phyloP scores from a whole-genome alignment of 2,329 filamentous ascomycete species.

The Botrytis byssoidea region DNA sequence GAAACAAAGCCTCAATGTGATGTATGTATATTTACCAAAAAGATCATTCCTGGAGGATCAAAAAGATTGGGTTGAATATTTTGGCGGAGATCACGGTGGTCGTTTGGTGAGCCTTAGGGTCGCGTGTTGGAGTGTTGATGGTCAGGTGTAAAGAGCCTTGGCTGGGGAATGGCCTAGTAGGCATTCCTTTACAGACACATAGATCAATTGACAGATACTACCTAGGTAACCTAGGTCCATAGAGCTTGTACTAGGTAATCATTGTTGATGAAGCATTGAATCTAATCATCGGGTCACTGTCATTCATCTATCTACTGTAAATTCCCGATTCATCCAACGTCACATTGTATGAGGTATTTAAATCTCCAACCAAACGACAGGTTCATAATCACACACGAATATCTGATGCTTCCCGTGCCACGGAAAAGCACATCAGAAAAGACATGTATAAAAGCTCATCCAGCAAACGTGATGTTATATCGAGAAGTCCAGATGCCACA shows the following conservation, averaged over 20 bases:
- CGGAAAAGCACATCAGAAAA: not conserved
- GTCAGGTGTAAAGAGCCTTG: not conserved
- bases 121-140: not conserved
- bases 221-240: not conserved
- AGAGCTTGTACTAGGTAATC: not conserved
- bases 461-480: not conserved
- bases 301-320: not conserved
- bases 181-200: not conserved
- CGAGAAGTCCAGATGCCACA: not conserved
- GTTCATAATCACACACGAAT: not conserved
- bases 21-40: not conserved
- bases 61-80: not conserved
- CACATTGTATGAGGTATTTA: not conserved
- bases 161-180: not conserved
- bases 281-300: not conserved
- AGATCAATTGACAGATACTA: not conserved
- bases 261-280: not conserved
- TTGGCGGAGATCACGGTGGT: too few species aligned
- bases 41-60: constrained; percentile 2
- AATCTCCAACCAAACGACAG: not conserved
- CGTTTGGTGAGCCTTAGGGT: not conserved
- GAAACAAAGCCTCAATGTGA: not conserved
- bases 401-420: not conserved
- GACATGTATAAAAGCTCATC: too few species aligned
- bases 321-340: not conserved